Evolutionary conservation across 257 asterid species (phyloP), one percentile per base, ranked within the genome.

Genomic region (Nicotiana knightiana): DNA sequence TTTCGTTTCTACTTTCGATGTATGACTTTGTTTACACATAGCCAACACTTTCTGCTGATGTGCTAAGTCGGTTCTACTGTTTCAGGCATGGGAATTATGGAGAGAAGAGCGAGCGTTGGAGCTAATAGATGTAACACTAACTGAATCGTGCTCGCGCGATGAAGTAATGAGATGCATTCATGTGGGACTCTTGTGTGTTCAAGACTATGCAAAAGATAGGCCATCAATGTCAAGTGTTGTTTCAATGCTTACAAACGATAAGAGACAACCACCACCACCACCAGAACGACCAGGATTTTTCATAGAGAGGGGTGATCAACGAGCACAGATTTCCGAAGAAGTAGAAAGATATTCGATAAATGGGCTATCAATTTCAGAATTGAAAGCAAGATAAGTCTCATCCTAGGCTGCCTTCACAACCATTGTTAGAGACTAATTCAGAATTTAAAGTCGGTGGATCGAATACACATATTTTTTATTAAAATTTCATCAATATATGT

Each of bases 71-170:
- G 63, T 16, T 5, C 43, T 16, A 24, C 5, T 26, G 13, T 62
- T 77, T 46, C 84, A 87, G 89, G 90, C 88, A 51, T 89, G 89
- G 87, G 83, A 87, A 46, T 59, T 83, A 7, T 89, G 89, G 92
- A 76, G 65, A 28, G 86, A 87, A 26, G 85, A 82, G 55, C 79
- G 76, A 71, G 80, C 81, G 21, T 35, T 78, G 13, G 92, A 87
- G 75, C 67, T 87, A 35, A 81, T 87, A 71, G 89, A 87, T 48
- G 54, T 75, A 54, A 61, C 76, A 59, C 18, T 89, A 15, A 58
- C 30, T 65, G 76, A 37, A 15, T 71, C 86, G 1, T 46, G 43
- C 24, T n/a, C 37, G 24, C 26, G 9, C 1, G 15, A 57, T 67
- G 86, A 82, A 81, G 77, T 86, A 4, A 62, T 33, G 12, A 84